Conservation (phyloP, 164 flowering plant species). For the Houttuynia cordata region DNA sequence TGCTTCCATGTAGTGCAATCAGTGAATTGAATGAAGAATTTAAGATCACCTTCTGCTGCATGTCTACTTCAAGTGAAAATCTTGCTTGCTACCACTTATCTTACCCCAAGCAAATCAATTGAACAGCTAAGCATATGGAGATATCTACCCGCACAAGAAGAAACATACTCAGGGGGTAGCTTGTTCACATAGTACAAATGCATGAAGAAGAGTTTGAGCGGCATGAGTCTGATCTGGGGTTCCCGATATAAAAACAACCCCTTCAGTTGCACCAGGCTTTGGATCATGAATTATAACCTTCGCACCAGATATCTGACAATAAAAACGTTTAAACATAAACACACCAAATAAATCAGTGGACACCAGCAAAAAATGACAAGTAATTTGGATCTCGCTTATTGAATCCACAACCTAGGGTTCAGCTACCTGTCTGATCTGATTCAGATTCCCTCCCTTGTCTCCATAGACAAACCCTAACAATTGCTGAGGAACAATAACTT, state of each 20-base stretch:
- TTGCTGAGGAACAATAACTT: slow-evolving; percentile 32
- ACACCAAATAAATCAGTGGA: not conserved
- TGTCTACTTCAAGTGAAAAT: no score
- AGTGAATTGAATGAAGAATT: not conserved
- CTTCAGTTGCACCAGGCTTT: slow-evolving; percentile 31
- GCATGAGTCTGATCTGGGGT: slow-evolving; percentile 24
- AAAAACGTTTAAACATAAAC: not conserved
- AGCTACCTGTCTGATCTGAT: slow-evolving; percentile 36
- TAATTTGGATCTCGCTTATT: not conserved
- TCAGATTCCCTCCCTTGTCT: slow-evolving; percentile 33
- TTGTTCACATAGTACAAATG: slow-evolving; percentile 29
- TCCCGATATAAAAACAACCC: slow-evolving; percentile 36
- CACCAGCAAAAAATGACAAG: not conserved
- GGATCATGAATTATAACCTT: slow-evolving; percentile 33
- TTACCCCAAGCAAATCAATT: not conserved
- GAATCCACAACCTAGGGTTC: not conserved
- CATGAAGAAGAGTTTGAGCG: slow-evolving; percentile 51
- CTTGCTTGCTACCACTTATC: not conserved
- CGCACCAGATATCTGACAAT: slow-evolving; percentile 41
- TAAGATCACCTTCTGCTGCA: no score
- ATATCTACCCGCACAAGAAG: not conserved
- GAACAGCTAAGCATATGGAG: not conserved
- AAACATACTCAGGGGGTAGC: slow-evolving; percentile 7
- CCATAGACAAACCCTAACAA: slow-evolving; percentile 30
- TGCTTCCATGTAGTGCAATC: not conserved